Evolutionary conservation across 2,329 filamentous ascomycete species (phyloP), one percentile per base, ranked within the genome.

Genomic region (Trichoderma hamatum): DNA sequence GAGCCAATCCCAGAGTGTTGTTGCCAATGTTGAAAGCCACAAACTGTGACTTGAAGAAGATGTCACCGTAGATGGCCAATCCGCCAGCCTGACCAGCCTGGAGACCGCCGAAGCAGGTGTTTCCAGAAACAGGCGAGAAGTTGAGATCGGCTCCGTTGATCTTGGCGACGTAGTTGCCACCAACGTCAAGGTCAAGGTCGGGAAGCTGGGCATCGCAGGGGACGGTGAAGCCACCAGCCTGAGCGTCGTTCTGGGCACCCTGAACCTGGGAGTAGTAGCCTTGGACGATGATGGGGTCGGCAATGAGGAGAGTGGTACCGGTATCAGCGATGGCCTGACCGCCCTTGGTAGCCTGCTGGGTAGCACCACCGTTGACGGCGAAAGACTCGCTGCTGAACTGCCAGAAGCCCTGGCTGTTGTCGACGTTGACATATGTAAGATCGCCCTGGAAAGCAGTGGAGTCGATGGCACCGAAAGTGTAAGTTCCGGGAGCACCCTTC

Each of bases 401-500:
- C 91, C 91, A 94, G 82, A 90, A 93, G 10, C 91, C 91, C 36
- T 82, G 80, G 13, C 83, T 83, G 21, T 82, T 83, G 78, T 92
- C 86, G 74, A 92, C 83, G 36, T 84, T 82, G 56, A 89, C 81
- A 78, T 87, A 91, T 16, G 84, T 79, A 76, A 93, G 83, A 10
- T 84, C 74, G 58, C 90, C 90, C 7, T 78, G 80, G 77, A 90
- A 91, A 76, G 90, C 89, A 72, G 79, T 80, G 0, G 73, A 73
- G 77, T 93, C 90, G 75, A 93, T 87, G 70, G 78, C 81, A 71
- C 91, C 91, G 73, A 93, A 93, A 73, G 92, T 88, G 80, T 92
- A 93, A 52, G 86, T 82, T 54, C 90, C 90, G 1, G 83, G 81
- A 19, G 83, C 82, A 69, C 84, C 82, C 70, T 85, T 83, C 74